Conservation (phyloP, 768 basidiomycete species). For the Asterophora lycoperdoides region DNA sequence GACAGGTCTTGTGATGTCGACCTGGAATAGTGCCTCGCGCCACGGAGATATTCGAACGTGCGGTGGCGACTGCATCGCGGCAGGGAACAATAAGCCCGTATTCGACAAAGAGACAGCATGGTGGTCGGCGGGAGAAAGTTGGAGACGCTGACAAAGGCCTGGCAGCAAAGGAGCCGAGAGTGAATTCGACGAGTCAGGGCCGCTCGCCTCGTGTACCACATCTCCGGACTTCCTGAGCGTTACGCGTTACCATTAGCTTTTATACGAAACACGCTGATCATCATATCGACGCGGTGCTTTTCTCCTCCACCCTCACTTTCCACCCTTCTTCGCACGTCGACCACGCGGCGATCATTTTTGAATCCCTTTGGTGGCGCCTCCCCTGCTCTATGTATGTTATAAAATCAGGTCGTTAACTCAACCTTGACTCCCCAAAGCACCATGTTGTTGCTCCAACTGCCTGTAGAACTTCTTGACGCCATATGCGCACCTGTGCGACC, state of each 20-base stretch:
- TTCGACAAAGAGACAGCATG: conserved; percentile 15
- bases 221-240: conserved; percentile 10
- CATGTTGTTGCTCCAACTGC: conserved; percentile 48
- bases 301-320: conserved; percentile 10
- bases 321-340: conserved; percentile 25
- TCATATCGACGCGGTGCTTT: conserved; percentile 24
- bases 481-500: conserved; percentile 32
- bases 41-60: conserved; percentile 7
- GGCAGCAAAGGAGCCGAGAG: conserved; percentile 1
- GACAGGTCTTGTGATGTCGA: conserved; percentile 20
- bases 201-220: conserved; percentile 17
- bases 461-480: conserved; percentile 58
- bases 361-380: conserved; percentile 21
- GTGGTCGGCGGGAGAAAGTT: conserved; percentile 4
- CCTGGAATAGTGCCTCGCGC: conserved; percentile 18
- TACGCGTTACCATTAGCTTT: conserved; percentile 14
- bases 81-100: conserved; percentile 6
- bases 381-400: conserved; percentile 15
- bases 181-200: conserved; percentile 12
- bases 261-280: conserved; percentile 21
- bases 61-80: conserved; percentile 5
- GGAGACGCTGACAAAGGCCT: conserved; percentile 10
- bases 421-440: conserved; percentile 4
- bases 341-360: conserved; percentile 36
- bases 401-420: conserved; percentile 9